A percentile compares a stretch with the other conserved stretches of the same genome.
phyloP scores from a whole-genome alignment of 345 rosid species.

The Mangifera indica region DNA sequence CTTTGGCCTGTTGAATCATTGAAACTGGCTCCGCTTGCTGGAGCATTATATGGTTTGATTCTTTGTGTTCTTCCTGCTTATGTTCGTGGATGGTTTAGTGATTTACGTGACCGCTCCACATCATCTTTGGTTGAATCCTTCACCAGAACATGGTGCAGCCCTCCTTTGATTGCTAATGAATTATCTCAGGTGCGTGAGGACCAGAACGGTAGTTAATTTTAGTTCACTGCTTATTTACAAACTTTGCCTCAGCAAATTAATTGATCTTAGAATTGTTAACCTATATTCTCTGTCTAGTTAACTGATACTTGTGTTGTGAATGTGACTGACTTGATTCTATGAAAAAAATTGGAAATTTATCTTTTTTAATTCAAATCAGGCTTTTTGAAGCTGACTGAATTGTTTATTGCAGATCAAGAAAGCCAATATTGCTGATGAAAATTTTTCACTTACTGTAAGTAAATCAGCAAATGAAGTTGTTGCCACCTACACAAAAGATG shows the following conservation, averaged over 20 bases:
- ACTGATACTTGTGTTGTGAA: neutral
- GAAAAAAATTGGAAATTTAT: neutral
- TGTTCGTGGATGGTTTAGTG: constrained; percentile 87
- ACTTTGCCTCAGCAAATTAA: neutral
- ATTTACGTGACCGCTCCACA: constrained; percentile 77
- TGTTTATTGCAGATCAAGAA: constrained; percentile 74
- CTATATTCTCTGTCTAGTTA: neutral
- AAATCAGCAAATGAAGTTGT: constrained; percentile 94
- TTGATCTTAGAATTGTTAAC: neutral
- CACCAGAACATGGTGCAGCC: constrained; percentile 94
- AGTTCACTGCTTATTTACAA: neutral
- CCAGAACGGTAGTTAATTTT: neutral
- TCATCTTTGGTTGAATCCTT: constrained; percentile 71
- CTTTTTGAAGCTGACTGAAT: constrained; percentile 9
- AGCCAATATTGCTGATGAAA: constrained; percentile 77
- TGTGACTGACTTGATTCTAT: constrained; percentile 1
- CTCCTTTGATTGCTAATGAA: constrained; percentile 70
- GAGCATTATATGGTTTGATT: constrained; percentile 83
- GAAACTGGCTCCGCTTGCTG: constrained; percentile 80
- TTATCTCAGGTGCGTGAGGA: constrained; percentile 70
- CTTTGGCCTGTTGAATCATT: constrained; percentile 73
- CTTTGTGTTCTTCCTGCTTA: constrained; percentile 88
- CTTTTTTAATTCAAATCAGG: neutral
- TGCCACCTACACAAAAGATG: constrained; percentile 93
- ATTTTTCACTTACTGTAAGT: constrained; percentile 78